Conservation (phyloP, 2,329 filamentous ascomycete genomes). For the Epicoccum nigrum region DNA sequence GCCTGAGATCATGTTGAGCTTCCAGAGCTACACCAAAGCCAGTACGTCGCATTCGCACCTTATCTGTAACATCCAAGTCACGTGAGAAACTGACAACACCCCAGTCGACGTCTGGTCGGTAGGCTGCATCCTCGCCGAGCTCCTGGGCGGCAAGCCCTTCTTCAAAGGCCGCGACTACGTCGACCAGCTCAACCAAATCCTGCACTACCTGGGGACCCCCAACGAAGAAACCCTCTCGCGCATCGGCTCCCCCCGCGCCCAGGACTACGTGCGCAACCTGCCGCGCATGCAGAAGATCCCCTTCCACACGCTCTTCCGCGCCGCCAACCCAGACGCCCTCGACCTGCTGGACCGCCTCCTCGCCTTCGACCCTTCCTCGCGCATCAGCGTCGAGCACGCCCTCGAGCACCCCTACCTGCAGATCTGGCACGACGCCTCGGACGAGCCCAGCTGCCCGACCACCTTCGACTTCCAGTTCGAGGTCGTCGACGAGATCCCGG, state of each 20-base stretch:
- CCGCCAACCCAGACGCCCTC: constrained; percentile 93
- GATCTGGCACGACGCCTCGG: constrained; percentile 97
- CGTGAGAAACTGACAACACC: constrained; percentile 25
- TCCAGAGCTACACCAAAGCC: constrained; percentile 99
- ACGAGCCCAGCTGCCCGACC: constrained; percentile 91
- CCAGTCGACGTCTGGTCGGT: constrained; percentile 99
- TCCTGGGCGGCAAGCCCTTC: constrained; percentile 94
- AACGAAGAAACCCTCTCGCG: constrained; percentile 92
- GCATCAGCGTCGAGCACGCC: constrained; percentile 92
- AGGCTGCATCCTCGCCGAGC: constrained; percentile 94
- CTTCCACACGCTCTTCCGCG: constrained; percentile 87
- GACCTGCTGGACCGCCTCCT: constrained; percentile 97
- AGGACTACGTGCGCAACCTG: constrained; percentile 97
- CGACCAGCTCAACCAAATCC: constrained; percentile 98
- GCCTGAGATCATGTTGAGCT: constrained; percentile 99
- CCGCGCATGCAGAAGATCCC: constrained; percentile 93
- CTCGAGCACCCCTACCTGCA: constrained; percentile 95
- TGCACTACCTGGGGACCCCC: constrained; percentile 95
- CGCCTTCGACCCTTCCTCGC: constrained; percentile 90
- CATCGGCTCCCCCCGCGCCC: constrained; percentile 92
- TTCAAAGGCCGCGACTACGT: constrained; percentile 99
- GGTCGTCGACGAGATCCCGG: constrained; percentile 89
- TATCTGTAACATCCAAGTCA: neutral
- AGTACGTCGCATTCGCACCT: constrained; percentile 72
- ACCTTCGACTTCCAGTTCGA: constrained; percentile 99